Conservation (phyloP, 441 rosid genomes). For the Euphorbia celastroides region DNA sequence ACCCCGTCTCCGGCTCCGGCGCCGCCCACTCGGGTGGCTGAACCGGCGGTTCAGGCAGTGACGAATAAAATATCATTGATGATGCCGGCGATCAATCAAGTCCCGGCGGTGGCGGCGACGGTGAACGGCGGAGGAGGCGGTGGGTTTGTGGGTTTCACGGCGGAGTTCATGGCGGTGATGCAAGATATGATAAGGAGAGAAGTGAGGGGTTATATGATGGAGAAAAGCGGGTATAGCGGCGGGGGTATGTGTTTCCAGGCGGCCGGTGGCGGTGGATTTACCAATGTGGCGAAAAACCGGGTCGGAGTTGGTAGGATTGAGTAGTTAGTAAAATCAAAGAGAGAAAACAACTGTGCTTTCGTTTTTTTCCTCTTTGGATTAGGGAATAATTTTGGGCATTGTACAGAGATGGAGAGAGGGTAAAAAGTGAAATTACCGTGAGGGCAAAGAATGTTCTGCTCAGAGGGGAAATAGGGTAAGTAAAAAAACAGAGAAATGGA, state of each 20-base stretch:
- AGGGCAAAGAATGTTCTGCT: conserved; percentile 2
- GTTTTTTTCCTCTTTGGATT: conserved; percentile 28
- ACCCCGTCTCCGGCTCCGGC: background rate
- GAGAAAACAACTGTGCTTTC: conserved; percentile 13
- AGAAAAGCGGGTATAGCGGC: conserved; percentile 28
- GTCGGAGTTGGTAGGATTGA: conserved; percentile 53
- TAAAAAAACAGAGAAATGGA: background rate
- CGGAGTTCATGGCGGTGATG: conserved; percentile 64
- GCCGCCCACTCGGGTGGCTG: conserved; percentile 12
- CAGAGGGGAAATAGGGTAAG: background rate
- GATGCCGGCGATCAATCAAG: conserved; percentile 5
- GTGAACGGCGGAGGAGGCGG: conserved; percentile 1
- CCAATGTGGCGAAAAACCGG: conserved; percentile 43
- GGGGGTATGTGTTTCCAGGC: conserved; percentile 40
- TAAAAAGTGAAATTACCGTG: background rate
- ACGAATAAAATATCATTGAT: background rate
- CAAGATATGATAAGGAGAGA: conserved; percentile 73
- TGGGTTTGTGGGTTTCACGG: conserved; percentile 28
- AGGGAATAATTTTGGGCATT: conserved; percentile 53
- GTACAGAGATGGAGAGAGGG: conserved; percentile 46
- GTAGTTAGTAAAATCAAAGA: conserved; percentile 22
- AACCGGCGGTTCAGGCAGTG: conserved; percentile 14
- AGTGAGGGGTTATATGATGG: conserved; percentile 63
- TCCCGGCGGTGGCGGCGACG: background rate
- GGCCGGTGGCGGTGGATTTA: conserved; percentile 41